These are phyloP conservation scores for Thalassiosira hispida DNA, from an alignment of 352 stramenopile genomes.

Conservation along the genomic window DNA sequence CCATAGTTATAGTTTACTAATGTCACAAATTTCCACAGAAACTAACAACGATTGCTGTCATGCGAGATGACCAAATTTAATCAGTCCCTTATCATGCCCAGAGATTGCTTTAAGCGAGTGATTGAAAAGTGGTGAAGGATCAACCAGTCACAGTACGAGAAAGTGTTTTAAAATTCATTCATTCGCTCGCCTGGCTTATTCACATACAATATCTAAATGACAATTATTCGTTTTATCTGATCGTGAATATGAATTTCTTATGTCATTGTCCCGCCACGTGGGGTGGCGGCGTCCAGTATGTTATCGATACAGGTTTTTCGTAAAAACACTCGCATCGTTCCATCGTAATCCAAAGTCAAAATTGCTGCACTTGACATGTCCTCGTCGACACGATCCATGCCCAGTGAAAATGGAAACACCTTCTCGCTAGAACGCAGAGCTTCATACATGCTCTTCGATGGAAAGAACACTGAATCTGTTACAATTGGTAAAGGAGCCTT, in stretches of 20 bases:
- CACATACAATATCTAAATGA: neutral
- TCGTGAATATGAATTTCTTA: conserved; percentile 12
- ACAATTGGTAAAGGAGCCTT: conserved; percentile 50
- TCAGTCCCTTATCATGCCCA: no score
- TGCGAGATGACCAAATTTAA: no score
- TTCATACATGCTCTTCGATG: conserved; percentile 38
- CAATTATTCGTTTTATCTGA: conserved; percentile 14
- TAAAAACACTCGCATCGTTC: conserved; percentile 59
- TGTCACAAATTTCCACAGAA: no score
- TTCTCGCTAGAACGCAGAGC: conserved; percentile 43
- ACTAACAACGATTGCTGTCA: no score
- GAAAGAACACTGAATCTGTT: conserved; percentile 54
- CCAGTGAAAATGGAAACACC: conserved; percentile 44
- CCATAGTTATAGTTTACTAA: no score
- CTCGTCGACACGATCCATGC: conserved; percentile 53
- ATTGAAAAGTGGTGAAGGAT: no score
- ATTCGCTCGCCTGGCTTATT: no score
- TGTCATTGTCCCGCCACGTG: conserved; percentile 31
- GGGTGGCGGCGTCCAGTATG: conserved; percentile 46
- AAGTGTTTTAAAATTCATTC: no score
- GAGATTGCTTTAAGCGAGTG: no score
- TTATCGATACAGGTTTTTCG: conserved; percentile 59
- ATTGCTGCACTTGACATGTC: conserved; percentile 59
- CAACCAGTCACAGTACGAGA: no score
- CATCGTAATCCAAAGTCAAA: conserved; percentile 65